Percentiles rank a stretch among this genome's conserved stretches.
phyloP scores from a whole-genome alignment of 1,284 basidiomycete genomes.

The Tilletiaria anomala region DNA sequence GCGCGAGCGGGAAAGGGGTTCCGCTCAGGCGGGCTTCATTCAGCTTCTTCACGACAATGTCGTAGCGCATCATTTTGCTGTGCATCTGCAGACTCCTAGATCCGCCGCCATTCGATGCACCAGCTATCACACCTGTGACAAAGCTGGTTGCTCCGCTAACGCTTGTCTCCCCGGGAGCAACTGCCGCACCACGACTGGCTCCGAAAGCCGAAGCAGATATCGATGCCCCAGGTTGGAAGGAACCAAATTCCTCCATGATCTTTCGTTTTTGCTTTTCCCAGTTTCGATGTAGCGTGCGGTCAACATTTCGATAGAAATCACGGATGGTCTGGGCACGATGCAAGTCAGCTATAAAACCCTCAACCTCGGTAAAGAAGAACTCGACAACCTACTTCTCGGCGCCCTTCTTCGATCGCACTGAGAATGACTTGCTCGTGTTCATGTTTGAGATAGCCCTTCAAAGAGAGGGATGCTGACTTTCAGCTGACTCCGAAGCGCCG shows the following conservation, averaged over 20 bases:
- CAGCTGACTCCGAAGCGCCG: not conserved
- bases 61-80: constrained; percentile 31
- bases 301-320: constrained; percentile 66
- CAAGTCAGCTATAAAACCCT: no score
- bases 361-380: no score
- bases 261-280: constrained; percentile 81
- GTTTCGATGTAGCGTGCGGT: constrained; percentile 59
- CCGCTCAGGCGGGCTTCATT: constrained; percentile 29
- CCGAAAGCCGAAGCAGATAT: no score
- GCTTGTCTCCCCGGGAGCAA: no score
- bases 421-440: constrained; percentile 87
- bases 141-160: no score
- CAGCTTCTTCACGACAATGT: constrained; percentile 25
- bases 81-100: constrained; percentile 30
- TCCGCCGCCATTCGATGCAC: no score
- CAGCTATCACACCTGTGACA: no score
- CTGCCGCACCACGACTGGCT: no score
- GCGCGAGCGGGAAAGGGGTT: constrained; percentile 16
- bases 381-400: constrained; percentile 46
- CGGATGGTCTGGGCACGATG: constrained; percentile 62
- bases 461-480: not conserved
- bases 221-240: constrained; percentile 31
- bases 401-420: constrained; percentile 76
- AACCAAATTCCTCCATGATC: constrained; percentile 75
- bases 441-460: constrained; percentile 63